Base-by-base conservation (phyloP, 2,329 filamentous ascomycete genomes). In the Calonectria hawksworthii region DNA sequence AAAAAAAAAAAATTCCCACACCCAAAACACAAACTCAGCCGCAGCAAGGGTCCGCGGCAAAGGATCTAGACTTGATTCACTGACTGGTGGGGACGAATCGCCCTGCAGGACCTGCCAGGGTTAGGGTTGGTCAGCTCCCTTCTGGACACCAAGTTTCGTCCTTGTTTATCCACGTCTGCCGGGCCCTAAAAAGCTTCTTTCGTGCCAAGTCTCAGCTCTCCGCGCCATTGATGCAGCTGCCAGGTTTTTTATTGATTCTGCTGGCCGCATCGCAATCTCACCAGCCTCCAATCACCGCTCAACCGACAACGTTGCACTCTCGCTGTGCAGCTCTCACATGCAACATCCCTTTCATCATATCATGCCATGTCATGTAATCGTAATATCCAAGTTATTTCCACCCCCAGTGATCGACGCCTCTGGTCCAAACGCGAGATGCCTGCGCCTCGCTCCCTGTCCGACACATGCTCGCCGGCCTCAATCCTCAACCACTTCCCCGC, bases 171-270 rank as follows among this genome's bases (percentile, higher is more conserved):
- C 56, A 28, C n/a, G 56, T n/a, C 34, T 34, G 21, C 10, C 56
- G 56, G 56, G 56, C 34, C 32, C 34, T 61, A 61, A 61, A 61
- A 61, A 61, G 56, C 56, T 61, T 61, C 56, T 61, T 61, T 61
- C 21, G 32, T 23, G 56, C 56, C 56, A 61, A 61, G 56, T 61
- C 56, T 61, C 56, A 61, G 56, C 56, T 54, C 51, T 8, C 28
- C 2, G 51, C 51, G 21, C 34, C 34, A 38, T 28, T 23, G 34
- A 61, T 61, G 56, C 32, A 61, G 13, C 32, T 38, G 56, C 56
- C 56, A 61, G 34, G 32, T 61, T 36, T 36, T 61, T 36, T 18
- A 9, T 23, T n/a, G 18, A n/a, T 23, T 13, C 34, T 38, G 21
- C n/a, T 36, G 28, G 32, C 36, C 56, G 34, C 23, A 36, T 26